Percentiles rank a stretch among this genome's conserved stretches.
phyloP scores from a whole-genome alignment of 176 grass and related monocot species.

The Carex pumila region DNA sequence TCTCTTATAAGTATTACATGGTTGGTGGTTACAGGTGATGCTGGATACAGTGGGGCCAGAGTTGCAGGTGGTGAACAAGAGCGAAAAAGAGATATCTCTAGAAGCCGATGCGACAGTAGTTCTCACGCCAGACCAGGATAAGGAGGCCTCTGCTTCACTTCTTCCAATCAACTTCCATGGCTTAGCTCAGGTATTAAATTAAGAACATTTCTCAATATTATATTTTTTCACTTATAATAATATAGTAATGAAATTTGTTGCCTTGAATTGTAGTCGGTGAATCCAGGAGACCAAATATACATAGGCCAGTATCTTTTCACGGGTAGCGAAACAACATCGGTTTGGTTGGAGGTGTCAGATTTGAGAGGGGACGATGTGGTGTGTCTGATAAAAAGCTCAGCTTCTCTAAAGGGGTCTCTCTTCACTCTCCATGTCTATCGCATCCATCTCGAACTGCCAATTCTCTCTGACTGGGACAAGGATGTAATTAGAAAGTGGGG shows the following conservation, averaged over 20 bases:
- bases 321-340: constrained; percentile 89
- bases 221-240: neutral
- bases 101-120: constrained; percentile 57
- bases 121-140: constrained; percentile 59
- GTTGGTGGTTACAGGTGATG: constrained; percentile 52
- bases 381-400: constrained; percentile 79
- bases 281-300: constrained; percentile 79
- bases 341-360: constrained; percentile 95
- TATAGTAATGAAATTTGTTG: neutral
- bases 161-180: constrained; percentile 88
- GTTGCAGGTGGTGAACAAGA: constrained; percentile 83
- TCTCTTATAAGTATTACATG: neutral
- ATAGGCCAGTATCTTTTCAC: constrained; percentile 95
- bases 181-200: constrained; percentile 50
- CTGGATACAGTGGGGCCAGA: constrained; percentile 90
- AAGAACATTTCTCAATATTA: neutral
- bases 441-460: constrained; percentile 71
- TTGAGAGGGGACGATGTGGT: constrained; percentile 76
- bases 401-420: constrained; percentile 58
- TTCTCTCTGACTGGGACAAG: constrained; percentile 76
- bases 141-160: constrained; percentile 55
- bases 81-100: constrained; percentile 54
- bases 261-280: constrained; percentile 47
- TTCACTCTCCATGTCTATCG: constrained; percentile 80
- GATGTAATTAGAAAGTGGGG: constrained; percentile 91